Evolutionary conservation across 345 rosid genomes (phyloP).

Genomic region (Eucalyptus pauciflora): DNA sequence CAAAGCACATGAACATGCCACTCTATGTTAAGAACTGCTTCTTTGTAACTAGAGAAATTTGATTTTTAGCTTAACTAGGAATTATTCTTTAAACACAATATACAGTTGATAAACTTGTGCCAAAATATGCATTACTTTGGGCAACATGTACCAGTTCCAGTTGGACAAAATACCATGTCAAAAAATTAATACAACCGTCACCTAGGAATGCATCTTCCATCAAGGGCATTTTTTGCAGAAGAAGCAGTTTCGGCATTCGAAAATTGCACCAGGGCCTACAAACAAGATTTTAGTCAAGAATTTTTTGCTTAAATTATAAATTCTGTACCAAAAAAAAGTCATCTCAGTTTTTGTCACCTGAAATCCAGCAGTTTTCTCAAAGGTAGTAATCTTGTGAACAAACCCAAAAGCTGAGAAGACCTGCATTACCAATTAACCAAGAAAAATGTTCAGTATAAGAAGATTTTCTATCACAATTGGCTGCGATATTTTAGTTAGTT

Average conservation of each 20-base stretch:
- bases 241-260: conserved; percentile 88
- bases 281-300: conserved; percentile 1
- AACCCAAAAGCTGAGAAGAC: conserved; percentile 99
- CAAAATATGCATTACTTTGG: conserved; percentile 1
- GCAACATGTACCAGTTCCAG: conserved; percentile 10
- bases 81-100: neutral
- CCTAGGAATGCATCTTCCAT: conserved; percentile 99
- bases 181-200: conserved; percentile 60
- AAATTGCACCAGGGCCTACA: conserved; percentile 97
- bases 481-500: neutral
- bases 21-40: neutral
- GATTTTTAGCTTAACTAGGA: neutral
- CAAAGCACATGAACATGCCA: neutral
- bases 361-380: conserved; percentile 97
- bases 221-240: conserved; percentile 73
- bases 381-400: conserved; percentile 96
- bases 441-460: neutral
- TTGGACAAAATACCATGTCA: conserved; percentile 50
- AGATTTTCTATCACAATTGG: neutral
- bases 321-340: neutral
- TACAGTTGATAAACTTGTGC: neutral
- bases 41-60: neutral
- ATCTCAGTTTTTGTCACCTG: conserved; percentile 32
- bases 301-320: neutral
- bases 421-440: conserved; percentile 21